phyloP scores from a whole-genome alignment of 2,329 filamentous ascomycete species.

The Chaetomium strumarium region DNA sequence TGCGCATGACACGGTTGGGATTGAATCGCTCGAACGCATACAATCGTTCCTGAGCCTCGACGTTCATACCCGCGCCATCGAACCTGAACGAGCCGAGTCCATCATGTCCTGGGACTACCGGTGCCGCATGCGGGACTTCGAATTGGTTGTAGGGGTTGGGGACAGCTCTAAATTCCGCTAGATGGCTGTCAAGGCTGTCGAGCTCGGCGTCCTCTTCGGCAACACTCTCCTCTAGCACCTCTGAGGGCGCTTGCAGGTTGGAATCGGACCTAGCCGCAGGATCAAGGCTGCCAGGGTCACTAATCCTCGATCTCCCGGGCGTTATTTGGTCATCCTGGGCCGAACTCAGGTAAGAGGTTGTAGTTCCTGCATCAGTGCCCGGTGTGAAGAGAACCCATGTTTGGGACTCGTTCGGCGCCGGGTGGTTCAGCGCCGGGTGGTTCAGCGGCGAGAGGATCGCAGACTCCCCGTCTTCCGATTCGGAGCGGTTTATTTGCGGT shows the following conservation, averaged over 20 bases:
- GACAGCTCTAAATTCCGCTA: slow-evolving; percentile 76
- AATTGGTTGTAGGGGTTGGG: slow-evolving; percentile 39
- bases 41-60: slow-evolving; percentile 70
- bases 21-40: slow-evolving; percentile 88
- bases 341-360: slow-evolving; percentile 63
- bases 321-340: slow-evolving; percentile 59
- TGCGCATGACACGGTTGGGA: slow-evolving; percentile 56
- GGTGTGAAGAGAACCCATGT: slow-evolving; percentile 97
- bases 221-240: slow-evolving; percentile 27
- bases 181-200: slow-evolving; percentile 86
- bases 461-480: slow-evolving; percentile 36
- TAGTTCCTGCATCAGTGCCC: slow-evolving; percentile 52
- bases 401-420: slow-evolving; percentile 62
- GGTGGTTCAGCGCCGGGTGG: slow-evolving; percentile 27
- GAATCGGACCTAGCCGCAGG: slow-evolving; percentile 58
- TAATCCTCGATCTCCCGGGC: slow-evolving; percentile 65
- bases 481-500: slow-evolving; percentile 41
- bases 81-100: slow-evolving; percentile 80
- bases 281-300: slow-evolving; percentile 74
- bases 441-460: slow-evolving; percentile 29
- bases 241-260: slow-evolving; percentile 29
- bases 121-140: slow-evolving; percentile 51
- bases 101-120: slow-evolving; percentile 85
- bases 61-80: slow-evolving; percentile 47
- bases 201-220: slow-evolving; percentile 63